Base-by-base conservation (phyloP, 2,329 filamentous ascomycete genomes). In the Fusarium transvaalense region DNA sequence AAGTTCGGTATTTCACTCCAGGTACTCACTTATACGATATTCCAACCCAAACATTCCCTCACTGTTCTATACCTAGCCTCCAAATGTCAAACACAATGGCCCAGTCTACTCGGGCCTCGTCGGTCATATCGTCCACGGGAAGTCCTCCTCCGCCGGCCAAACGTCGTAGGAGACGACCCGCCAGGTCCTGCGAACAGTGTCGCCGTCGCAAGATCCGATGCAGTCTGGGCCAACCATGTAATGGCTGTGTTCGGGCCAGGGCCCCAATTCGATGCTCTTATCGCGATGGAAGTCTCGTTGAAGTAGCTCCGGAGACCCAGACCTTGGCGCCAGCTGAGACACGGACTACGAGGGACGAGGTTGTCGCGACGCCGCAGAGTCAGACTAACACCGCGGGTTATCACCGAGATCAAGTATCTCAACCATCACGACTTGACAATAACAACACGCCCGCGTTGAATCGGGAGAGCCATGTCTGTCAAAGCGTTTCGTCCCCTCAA, bases 181-280 rank as follows among this genome's bases (percentile, higher is more conserved):
- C 72, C 21, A 58, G 63, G 21, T 74, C 72, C 6, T 74, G 72
- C 31, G 72, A 74, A 50, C 72, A 74, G 45, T 74, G 72, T 17
- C 72, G 72, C 3, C 69, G 72, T 43, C 71, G 72, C 32, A 74
- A 74, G 48, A 66, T 74, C 39, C 66, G 69, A 35, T 74, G 72
- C 42, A 63, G 64, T 35, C 41, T 69, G 29, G 66, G 60, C 6
- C 71, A 72, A 56, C 72, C 72, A 15, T 74, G 72, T 35, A 63
- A 59, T 23, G 66, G 69, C 8, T 74, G 72, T 37, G 62, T 72
- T 37, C 71, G 72, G 55, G 72, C 72, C 29, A 63, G 72, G 37
- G 61, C 51, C 9, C 55, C 72, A 21, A 72, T 71, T 64, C 56
- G 69, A 43, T 74, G 72, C 32, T 72, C 72, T 14, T 74, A 74